phyloP scores from a whole-genome alignment of 192 early-diverging fungal species.

The Paraglomus occultum region DNA sequence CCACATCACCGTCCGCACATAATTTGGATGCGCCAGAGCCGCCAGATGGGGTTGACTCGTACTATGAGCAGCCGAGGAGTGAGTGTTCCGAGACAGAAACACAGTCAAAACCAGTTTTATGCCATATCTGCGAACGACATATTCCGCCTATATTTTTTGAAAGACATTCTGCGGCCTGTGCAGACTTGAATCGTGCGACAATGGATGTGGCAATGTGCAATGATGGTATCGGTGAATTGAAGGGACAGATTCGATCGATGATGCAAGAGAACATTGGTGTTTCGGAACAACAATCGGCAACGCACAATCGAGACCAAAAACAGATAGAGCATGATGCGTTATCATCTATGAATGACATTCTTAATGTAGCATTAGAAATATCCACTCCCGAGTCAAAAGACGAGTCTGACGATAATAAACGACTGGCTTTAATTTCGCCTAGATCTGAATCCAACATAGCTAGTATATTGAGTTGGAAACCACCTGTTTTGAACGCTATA shows the following conservation, averaged over 20 bases:
- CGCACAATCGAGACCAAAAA: not conserved
- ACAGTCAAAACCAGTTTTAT: constrained; percentile 51
- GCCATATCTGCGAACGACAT: constrained; percentile 75
- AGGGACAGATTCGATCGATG: constrained; percentile 42
- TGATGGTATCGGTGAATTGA: constrained; percentile 64
- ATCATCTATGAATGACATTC: constrained; percentile 41
- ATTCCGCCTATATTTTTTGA: constrained; percentile 72
- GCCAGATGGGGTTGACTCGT: too few relatives aligned
- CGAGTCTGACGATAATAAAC: constrained; percentile 26
- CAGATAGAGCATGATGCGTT: constrained; percentile 33
- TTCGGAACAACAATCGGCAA: not conserved
- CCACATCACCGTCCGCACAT: too few relatives aligned
- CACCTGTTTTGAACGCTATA: constrained; percentile 33
- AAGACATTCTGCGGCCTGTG: constrained; percentile 66
- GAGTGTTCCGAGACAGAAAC: too few relatives aligned
- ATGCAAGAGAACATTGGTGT: constrained; percentile 16
- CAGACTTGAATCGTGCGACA: constrained; percentile 72
- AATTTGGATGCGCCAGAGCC: too few relatives aligned
- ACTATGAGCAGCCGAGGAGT: too few relatives aligned
- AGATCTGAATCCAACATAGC: constrained; percentile 52
- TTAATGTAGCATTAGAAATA: constrained; percentile 47
- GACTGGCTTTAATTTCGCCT: constrained; percentile 42
- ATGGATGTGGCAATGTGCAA: constrained; percentile 74
- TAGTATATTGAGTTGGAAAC: constrained; percentile 48
- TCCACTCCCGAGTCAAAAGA: constrained; percentile 45